A percentile compares a stretch with the other conserved stretches of the same genome.
These are phyloP conservation scores for Neurospora cerealis DNA, from an alignment of 495 filamentous ascomycete genomes.

Conservation along the genomic window DNA sequence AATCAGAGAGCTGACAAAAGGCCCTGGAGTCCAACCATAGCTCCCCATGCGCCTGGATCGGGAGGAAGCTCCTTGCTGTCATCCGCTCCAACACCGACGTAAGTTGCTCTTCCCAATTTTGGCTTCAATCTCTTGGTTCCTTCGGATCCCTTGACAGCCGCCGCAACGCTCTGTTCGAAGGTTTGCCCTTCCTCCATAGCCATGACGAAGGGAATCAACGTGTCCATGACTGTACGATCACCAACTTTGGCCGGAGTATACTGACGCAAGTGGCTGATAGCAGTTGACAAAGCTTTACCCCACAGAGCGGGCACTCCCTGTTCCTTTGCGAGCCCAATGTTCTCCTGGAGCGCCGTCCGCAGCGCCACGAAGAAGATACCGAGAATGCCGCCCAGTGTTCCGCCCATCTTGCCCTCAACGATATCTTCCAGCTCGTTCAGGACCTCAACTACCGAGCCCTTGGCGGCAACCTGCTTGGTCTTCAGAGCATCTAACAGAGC, in stretches of 20 bases:
- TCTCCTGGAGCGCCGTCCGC: slow-evolving; percentile 35
- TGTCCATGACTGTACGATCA: slow-evolving; percentile 47
- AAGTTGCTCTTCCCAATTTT: slow-evolving; percentile 48
- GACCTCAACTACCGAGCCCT: slow-evolving; percentile 40
- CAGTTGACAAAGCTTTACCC: slow-evolving; percentile 26
- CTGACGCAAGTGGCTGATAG: slow-evolving; percentile 34
- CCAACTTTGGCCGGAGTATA: slow-evolving; percentile 40
- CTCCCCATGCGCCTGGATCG: slow-evolving; percentile 53
- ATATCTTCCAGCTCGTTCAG: slow-evolving; percentile 45
- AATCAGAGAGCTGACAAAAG: slow-evolving; percentile 17
- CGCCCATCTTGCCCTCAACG: slow-evolving; percentile 50
- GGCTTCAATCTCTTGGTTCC: slow-evolving; percentile 44
- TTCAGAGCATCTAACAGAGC: slow-evolving; percentile 32
- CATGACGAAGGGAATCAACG: slow-evolving; percentile 47
- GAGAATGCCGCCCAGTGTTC: slow-evolving; percentile 50
- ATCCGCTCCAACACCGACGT: slow-evolving; percentile 40
- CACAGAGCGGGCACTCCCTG: slow-evolving; percentile 23
- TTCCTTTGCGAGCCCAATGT: slow-evolving; percentile 21
- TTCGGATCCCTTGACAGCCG: slow-evolving; percentile 45
- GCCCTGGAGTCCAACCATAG: slow-evolving; percentile 47
- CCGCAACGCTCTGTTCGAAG: slow-evolving; percentile 40
- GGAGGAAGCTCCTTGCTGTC: slow-evolving; percentile 38
- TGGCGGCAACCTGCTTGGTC: slow-evolving; percentile 18
- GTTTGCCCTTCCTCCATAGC: slow-evolving; percentile 31
- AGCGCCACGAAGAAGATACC: slow-evolving; percentile 50